Evolutionary conservation across 164 flowering plant genomes (phyloP).

Genomic region (Aristolochia contorta): DNA sequence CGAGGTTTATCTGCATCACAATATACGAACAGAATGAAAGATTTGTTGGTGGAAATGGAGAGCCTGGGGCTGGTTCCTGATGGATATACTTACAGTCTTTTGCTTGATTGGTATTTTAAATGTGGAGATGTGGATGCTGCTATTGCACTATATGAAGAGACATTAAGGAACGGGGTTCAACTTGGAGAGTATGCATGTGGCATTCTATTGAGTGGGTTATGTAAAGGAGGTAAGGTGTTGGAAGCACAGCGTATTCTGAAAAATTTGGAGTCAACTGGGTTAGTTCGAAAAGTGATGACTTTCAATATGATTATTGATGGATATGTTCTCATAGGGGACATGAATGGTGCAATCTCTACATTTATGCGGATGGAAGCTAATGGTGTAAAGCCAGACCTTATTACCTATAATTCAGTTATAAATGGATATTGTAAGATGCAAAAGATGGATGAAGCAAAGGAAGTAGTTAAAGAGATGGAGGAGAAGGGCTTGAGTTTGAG

Average conservation of each 20-base stretch:
- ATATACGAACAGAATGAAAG: conserved; percentile 36
- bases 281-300: conserved; percentile 32
- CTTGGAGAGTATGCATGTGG: conserved; percentile 33
- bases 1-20: conserved; percentile 38
- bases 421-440: conserved; percentile 37
- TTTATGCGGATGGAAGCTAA: conserved; percentile 33
- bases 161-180: conserved; percentile 25
- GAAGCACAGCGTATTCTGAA: conserved; percentile 40
- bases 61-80: conserved; percentile 42
- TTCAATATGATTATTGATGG: conserved; percentile 53
- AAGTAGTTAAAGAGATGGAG: conserved; percentile 44
- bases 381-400: conserved; percentile 32
- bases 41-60: conserved; percentile 46
- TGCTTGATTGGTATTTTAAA: conserved; percentile 41
- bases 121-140: conserved; percentile 29
- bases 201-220: conserved; percentile 50
- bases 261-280: conserved; percentile 27
- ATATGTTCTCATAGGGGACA: conserved; percentile 33
- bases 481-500: conserved; percentile 36
- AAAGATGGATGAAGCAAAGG: too few species aligned
- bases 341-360: conserved; percentile 28
- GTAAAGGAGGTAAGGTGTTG: conserved; percentile 49
- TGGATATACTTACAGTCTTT: conserved; percentile 42
- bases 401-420: conserved; percentile 47
- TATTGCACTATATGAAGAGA: conserved; percentile 34